A percentile compares a stretch with the other conserved stretches of the same genome.
Evolutionary conservation across 2,329 filamentous ascomycete species (phyloP).

Genomic region (Aspergillus fijiensis): DNA sequence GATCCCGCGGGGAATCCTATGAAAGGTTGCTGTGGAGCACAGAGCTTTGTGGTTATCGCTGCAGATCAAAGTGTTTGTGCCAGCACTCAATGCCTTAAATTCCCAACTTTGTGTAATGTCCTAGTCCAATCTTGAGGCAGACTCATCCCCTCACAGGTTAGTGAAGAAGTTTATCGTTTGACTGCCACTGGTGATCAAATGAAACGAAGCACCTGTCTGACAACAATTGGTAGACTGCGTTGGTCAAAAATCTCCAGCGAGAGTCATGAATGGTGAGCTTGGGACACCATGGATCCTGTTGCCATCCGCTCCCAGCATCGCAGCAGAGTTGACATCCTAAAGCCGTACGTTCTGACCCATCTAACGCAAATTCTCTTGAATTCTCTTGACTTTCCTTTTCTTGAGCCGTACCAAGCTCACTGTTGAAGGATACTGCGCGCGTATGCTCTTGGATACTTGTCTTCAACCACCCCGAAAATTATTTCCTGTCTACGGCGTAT

Average conservation of each 20-base stretch:
- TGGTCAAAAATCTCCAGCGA: not conserved
- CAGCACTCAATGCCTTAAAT: conserved; percentile 8
- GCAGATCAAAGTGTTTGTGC: conserved; percentile 6
- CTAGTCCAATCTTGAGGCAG: not conserved
- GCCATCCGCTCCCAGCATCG: conserved; percentile 24
- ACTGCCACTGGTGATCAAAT: not conserved
- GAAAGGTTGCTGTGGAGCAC: conserved; percentile 11
- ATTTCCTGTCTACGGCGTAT: conserved; percentile 40
- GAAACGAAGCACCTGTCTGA: not conserved
- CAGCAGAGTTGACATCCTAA: conserved; percentile 26
- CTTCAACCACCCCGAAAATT: conserved; percentile 48
- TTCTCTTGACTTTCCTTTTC: not conserved
- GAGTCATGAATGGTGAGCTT: conserved; percentile 27
- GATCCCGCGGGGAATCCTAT: conserved; percentile 28
- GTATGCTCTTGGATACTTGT: conserved; percentile 51
- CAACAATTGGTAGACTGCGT: not conserved
- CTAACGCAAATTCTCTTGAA: conserved; percentile 1
- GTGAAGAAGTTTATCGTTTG: not conserved
- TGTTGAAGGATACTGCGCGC: conserved; percentile 43
- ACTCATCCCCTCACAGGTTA: not conserved
- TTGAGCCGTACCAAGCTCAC: not conserved
- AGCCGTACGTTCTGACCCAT: conserved; percentile 34
- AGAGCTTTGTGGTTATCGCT: conserved; percentile 2
- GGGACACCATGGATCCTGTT: conserved; percentile 29
- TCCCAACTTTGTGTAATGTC: conserved; percentile 3